Evolutionary conservation across 345 rosid genomes (phyloP).

Genomic region (Rhodamnia rubescens): DNA sequence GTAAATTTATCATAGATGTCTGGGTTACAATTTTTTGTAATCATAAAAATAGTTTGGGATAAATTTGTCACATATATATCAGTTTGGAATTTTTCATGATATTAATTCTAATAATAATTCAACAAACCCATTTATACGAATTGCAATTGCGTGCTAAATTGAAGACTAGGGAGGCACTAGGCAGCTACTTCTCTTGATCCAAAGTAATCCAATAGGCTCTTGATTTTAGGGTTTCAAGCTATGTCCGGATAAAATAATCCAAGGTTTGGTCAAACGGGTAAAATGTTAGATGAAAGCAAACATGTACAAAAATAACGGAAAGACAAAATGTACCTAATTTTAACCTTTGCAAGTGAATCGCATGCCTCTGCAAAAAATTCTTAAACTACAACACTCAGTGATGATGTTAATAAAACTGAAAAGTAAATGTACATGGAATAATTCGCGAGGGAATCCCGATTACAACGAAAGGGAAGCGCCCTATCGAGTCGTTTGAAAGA

Average conservation of each 20-base stretch:
- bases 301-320: neutral
- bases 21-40: too few relatives aligned
- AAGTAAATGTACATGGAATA: too few relatives aligned
- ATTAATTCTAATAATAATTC: neutral
- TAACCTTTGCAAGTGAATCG: neutral
- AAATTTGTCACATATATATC: too few relatives aligned
- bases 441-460: neutral
- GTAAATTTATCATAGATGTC: too few relatives aligned
- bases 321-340: neutral
- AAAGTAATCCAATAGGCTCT: neutral
- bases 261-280: neutral
- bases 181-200: neutral
- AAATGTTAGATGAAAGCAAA: neutral
- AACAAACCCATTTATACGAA: neutral
- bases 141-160: too few relatives aligned
- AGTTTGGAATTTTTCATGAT: too few relatives aligned
- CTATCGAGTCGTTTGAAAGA: neutral
- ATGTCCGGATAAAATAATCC: neutral
- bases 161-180: neutral
- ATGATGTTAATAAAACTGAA: neutral
- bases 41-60: too few relatives aligned
- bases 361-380: neutral
- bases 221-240: neutral
- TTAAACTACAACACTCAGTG: rapidly evolving
- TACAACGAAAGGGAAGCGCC: neutral